Conservation (phyloP, 148 eudicot genomes). For the Rhododendron henanense region DNA sequence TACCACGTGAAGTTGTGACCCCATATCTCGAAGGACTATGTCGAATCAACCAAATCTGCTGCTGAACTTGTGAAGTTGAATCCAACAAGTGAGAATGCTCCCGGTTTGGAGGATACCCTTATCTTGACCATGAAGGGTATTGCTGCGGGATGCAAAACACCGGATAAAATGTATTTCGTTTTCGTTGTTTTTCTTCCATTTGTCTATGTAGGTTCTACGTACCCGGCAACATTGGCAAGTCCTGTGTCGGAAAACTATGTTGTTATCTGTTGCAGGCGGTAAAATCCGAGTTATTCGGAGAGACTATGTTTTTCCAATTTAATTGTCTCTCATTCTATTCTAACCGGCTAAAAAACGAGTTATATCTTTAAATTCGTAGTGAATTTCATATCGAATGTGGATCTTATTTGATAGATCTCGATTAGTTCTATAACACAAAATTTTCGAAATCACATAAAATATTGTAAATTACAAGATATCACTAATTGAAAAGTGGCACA, state of each 20-base stretch:
- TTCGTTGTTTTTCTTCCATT: not conserved
- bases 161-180: constrained; percentile 34
- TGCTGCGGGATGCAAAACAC: constrained; percentile 99
- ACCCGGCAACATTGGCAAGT: not conserved
- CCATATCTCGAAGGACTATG: constrained; percentile 27
- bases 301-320: not conserved
- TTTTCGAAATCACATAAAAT: too few species aligned
- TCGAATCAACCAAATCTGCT: constrained; percentile 60
- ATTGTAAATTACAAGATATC: too few species aligned
- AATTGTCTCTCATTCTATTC: too few species aligned
- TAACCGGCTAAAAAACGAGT: too few species aligned
- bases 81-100: too few species aligned
- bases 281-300: not conserved
- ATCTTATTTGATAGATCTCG: too few species aligned
- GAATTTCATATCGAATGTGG: too few species aligned
- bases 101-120: constrained; percentile 94
- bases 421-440: too few species aligned
- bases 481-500: too few species aligned
- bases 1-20: constrained; percentile 42
- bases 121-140: constrained; percentile 99
- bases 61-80: constrained; percentile 79
- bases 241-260: not conserved
- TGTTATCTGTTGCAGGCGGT: not conserved
- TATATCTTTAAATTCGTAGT: too few species aligned
- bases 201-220: not conserved